A percentile compares a stretch with the other conserved stretches of the same genome.
These are phyloP conservation scores for Peltaster fructicola DNA, from an alignment of 2,329 filamentous ascomycete genomes.

Conservation along the genomic window DNA sequence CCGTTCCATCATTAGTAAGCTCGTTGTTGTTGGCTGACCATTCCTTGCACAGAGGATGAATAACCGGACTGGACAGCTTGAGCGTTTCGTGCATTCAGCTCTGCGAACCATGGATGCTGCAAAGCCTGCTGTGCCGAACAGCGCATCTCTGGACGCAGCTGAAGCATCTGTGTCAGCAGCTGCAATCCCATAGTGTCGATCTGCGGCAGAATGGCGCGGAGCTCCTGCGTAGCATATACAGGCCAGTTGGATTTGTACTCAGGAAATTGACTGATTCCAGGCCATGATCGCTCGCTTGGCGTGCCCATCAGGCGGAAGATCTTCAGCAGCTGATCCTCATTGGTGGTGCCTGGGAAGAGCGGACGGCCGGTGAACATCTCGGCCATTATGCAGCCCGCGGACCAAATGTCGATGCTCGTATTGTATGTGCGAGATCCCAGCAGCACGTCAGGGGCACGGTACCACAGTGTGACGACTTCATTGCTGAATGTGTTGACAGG, in stretches of 20 bases:
- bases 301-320: slow-evolving; percentile 99
- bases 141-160: slow-evolving; percentile 77
- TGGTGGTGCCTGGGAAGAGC: slow-evolving; percentile 91
- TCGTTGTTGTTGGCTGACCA: slow-evolving; percentile 9
- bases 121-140: slow-evolving; percentile 77
- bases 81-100: slow-evolving; percentile 32
- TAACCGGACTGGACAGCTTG: slow-evolving; percentile 9
- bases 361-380: slow-evolving; percentile 97
- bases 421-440: slow-evolving; percentile 92
- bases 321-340: slow-evolving; percentile 90
- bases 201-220: slow-evolving; percentile 71
- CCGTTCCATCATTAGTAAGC: slow-evolving; percentile 8
- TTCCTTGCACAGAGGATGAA: slow-evolving; percentile 7
- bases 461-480: slow-evolving; percentile 95
- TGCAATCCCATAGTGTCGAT: slow-evolving; percentile 80
- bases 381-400: slow-evolving; percentile 97
- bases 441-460: slow-evolving; percentile 87
- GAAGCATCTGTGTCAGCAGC: slow-evolving; percentile 75
- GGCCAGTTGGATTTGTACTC: slow-evolving; percentile 95
- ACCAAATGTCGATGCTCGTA: slow-evolving; percentile 99
- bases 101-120: slow-evolving; percentile 81
- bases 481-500: slow-evolving; percentile 97
- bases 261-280: slow-evolving; percentile 84
- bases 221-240: slow-evolving; percentile 82
- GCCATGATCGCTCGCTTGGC: slow-evolving; percentile 87